A percentile compares a stretch with the other conserved stretches of the same genome.
phyloP scores from a whole-genome alignment of 1,284 basidiomycete species.

The Serendipita sp. region DNA sequence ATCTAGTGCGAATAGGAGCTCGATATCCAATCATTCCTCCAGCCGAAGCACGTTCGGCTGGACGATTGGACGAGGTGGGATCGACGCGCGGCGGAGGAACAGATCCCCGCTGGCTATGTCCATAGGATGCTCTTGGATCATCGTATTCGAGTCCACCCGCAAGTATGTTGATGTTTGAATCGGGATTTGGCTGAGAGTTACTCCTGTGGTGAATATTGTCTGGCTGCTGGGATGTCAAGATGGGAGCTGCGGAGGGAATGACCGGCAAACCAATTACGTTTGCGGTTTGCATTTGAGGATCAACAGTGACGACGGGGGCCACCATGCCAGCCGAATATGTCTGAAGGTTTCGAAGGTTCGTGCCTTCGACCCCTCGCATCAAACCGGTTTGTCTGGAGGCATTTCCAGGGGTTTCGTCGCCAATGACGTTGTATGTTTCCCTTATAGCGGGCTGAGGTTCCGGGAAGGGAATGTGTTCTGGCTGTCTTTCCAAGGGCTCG shows the following conservation, averaged over 20 bases:
- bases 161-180: constrained; percentile 5
- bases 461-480: not conserved
- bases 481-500: not conserved
- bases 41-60: not conserved
- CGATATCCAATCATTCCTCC: not conserved
- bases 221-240: not conserved
- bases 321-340: not conserved
- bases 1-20: not conserved
- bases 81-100: not conserved
- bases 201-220: not conserved
- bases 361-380: not conserved
- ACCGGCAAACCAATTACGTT: not conserved
- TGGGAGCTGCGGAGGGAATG: not conserved
- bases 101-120: not conserved
- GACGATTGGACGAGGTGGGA: not conserved
- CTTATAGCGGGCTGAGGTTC: not conserved
- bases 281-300: constrained; percentile 2
- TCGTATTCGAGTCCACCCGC: not conserved
- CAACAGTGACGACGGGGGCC: constrained; percentile 3
- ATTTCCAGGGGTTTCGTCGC: not conserved
- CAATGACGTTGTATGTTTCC: not conserved
- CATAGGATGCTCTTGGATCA: not conserved
- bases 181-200: not conserved
- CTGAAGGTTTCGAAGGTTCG: not conserved
- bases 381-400: not conserved